A percentile compares a stretch with the other conserved stretches of the same genome.
phyloP scores from a whole-genome alignment of 768 basidiomycete species.

The Tulasnella sp. region DNA sequence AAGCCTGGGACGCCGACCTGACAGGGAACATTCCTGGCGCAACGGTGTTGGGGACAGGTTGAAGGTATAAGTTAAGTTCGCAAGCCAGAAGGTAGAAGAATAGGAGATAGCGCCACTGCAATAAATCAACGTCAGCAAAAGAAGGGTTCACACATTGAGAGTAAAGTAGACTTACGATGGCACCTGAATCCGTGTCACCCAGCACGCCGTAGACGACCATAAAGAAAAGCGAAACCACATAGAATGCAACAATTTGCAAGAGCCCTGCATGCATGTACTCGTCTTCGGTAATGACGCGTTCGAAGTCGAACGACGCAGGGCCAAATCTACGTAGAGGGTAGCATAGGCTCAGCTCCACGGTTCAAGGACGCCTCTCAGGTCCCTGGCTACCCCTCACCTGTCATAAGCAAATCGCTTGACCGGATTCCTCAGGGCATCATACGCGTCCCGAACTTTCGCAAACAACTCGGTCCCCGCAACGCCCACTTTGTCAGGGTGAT shows the following conservation, averaged over 20 bases:
- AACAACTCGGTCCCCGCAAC: slow-evolving; percentile 63
- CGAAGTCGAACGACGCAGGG: slow-evolving; percentile 68
- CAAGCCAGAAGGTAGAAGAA: slow-evolving; percentile 61
- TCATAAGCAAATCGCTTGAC: slow-evolving; percentile 83
- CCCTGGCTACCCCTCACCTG: slow-evolving; percentile 53
- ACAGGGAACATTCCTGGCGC: slow-evolving; percentile 40
- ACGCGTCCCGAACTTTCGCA: slow-evolving; percentile 70
- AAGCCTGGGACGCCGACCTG: slow-evolving; percentile 40
- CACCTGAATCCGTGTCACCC: slow-evolving; percentile 60
- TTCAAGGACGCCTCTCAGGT: neutral
- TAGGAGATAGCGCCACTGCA: slow-evolving; percentile 80
- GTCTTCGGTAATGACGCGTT: slow-evolving; percentile 65
- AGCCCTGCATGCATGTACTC: slow-evolving; percentile 74
- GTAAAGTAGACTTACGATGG: slow-evolving; percentile 62
- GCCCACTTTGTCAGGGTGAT: slow-evolving; percentile 78
- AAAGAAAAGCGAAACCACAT: slow-evolving; percentile 60
- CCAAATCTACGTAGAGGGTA: slow-evolving; percentile 62
- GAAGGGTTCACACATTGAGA: neutral
- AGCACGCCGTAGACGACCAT: slow-evolving; percentile 68
- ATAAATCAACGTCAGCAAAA: neutral
- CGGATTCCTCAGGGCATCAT: slow-evolving; percentile 78
- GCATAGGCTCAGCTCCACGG: slow-evolving; percentile 16
- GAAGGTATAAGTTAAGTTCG: slow-evolving; percentile 68
- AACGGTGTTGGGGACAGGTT: slow-evolving; percentile 52
- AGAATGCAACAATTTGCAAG: slow-evolving; percentile 63